These are phyloP conservation scores for Cystobasidium slooffiae DNA, from an alignment of 1,284 basidiomycete genomes.

Conservation along the genomic window DNA sequence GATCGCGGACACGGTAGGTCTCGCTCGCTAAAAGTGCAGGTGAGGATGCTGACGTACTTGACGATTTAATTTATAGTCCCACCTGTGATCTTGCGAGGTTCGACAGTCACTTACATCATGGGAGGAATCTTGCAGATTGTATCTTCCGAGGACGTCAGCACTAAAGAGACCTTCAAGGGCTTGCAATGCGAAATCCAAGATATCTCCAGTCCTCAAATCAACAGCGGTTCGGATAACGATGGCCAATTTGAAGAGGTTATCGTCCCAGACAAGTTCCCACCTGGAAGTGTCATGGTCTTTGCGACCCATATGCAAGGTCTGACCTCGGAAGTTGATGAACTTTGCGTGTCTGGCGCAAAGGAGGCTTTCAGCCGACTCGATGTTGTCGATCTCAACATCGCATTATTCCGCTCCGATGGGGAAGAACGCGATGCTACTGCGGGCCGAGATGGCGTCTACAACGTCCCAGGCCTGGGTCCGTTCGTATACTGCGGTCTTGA, in stretches of 20 bases:
- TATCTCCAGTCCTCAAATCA: slow-evolving; percentile 59
- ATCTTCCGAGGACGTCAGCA: slow-evolving; percentile 66
- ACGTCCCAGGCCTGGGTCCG: slow-evolving; percentile 72
- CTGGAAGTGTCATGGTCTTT: slow-evolving; percentile 88
- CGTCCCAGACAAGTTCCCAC: slow-evolving; percentile 84
- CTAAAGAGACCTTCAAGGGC: slow-evolving; percentile 68
- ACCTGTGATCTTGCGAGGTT: slow-evolving; percentile 79
- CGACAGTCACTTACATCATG: slow-evolving; percentile 75
- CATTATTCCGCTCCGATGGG: slow-evolving; percentile 79
- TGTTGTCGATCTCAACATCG: slow-evolving; percentile 82
- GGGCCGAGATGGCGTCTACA: slow-evolving; percentile 70
- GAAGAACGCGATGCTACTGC: slow-evolving; percentile 85
- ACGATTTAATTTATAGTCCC: slow-evolving; percentile 63
- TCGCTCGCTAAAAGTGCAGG: neutral
- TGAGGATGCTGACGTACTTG: neutral
- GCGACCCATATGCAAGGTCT: slow-evolving; percentile 75
- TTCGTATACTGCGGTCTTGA: slow-evolving; percentile 88
- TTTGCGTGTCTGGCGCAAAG: slow-evolving; percentile 70
- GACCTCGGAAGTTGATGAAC: slow-evolving; percentile 69
- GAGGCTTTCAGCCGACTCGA: slow-evolving; percentile 75
- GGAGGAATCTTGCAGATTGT: slow-evolving; percentile 74
- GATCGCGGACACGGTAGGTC: slow-evolving; percentile 70
- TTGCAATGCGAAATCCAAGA: slow-evolving; percentile 73
- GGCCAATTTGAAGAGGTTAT: slow-evolving; percentile 76
- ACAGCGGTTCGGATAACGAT: slow-evolving; percentile 64